phyloP scores from a whole-genome alignment of 129 eudicot genomes.

The Flaveria bidentis region DNA sequence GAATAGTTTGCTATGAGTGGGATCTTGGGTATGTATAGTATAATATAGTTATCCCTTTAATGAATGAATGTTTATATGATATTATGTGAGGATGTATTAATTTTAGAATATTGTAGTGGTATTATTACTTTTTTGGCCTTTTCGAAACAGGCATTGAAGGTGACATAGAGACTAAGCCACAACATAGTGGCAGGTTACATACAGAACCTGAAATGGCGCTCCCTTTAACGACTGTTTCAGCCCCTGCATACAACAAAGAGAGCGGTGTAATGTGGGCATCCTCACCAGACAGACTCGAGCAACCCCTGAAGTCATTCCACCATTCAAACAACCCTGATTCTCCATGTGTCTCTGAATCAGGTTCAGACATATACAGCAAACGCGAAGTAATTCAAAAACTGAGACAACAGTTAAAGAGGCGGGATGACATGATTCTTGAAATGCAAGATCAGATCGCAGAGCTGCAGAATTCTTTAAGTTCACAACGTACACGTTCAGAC shows the following conservation, averaged over 20 bases:
- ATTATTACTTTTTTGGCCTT: not conserved
- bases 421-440: constrained; percentile 91
- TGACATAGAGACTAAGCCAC: constrained; percentile 44
- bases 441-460: constrained; percentile 93
- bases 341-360: constrained; percentile 86
- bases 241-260: constrained; percentile 61
- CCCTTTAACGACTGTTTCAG: constrained; percentile 63
- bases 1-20: too few species aligned
- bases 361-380: constrained; percentile 87
- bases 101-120: not conserved
- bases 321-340: constrained; percentile 80
- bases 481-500: constrained; percentile 68
- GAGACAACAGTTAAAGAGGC: constrained; percentile 81
- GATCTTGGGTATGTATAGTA: too few species aligned
- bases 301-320: constrained; percentile 79
- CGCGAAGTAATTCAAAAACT: constrained; percentile 92
- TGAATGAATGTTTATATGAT: not conserved
- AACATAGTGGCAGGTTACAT: constrained; percentile 46
- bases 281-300: constrained; percentile 84
- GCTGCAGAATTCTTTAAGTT: constrained; percentile 54
- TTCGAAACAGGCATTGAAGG: constrained; percentile 51
- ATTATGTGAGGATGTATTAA: not conserved
- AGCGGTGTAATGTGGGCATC: constrained; percentile 77
- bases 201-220: constrained; percentile 47
- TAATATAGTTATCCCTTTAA: not conserved